Evolutionary conservation across 2,329 filamentous ascomycete genomes (phyloP), one percentile per base, ranked within the genome.

Genomic region (Apiospora kogelbergensis): DNA sequence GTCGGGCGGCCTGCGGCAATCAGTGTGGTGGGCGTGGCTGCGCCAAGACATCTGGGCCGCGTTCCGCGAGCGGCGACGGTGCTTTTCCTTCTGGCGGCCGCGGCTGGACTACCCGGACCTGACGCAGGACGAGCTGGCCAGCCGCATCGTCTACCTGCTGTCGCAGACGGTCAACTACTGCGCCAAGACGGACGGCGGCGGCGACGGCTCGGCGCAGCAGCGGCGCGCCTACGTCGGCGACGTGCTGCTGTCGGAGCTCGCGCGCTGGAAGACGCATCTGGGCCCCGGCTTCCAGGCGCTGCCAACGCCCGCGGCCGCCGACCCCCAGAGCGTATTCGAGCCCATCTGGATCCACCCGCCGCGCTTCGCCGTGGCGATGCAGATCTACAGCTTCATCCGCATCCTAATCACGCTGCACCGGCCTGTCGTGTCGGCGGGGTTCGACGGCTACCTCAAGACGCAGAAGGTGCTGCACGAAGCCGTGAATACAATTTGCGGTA

Each of bases 11-110:
- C 0, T 91, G 0, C 81, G 85, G 53, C 84, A 86, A 71, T 85
- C 88, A 0, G 86, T 88, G 0, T 91, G 89, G 89, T 91, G 89
- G 89, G 84, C 85, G 0, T 91, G 89, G 89, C 78, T 91, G 3
- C 81, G 87, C n/a, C 89, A 91, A 73, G 89, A 91, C 73, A 83
- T 89, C 0, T 91, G 88, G 88, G 88, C 87, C 1, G 88, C 88
- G 0, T 90, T 90, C 71, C 82, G 87, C 0, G 88, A 90, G 73
- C 81, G 82, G 26, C 80, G 89, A 5, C 81, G 84, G 9, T 84
- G 84, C 2, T 83, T 89, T 70, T 89, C 83, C 42, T 88, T 89
- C 65, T 90, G 88, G 86, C 81, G 81, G 57, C 88, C 88, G 0
- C 84, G 81, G 9, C 85, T 83, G 68, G 78, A 81, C 0, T 83